These are phyloP conservation scores for Talaromyces wortmannii DNA, from an alignment of 495 filamentous ascomycete species.

Conservation along the genomic window DNA sequence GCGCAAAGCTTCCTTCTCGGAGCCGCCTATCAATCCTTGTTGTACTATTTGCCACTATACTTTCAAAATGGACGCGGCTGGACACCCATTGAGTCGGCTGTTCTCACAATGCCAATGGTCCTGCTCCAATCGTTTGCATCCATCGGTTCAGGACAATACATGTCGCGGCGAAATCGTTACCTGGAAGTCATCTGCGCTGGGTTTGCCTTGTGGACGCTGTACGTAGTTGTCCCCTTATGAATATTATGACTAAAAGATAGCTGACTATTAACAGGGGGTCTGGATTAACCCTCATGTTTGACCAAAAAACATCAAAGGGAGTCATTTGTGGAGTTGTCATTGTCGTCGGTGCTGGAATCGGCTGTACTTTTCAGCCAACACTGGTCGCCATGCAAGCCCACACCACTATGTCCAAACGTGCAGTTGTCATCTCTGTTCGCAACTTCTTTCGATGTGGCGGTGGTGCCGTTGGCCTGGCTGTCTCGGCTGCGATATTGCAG, in stretches of 20 bases:
- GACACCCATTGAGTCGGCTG: slow-evolving; percentile 41
- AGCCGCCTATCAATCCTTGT: slow-evolving; percentile 49
- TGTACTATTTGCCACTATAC: slow-evolving; percentile 46
- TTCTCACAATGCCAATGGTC: slow-evolving; percentile 47
- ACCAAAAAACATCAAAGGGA: slow-evolving; percentile 35
- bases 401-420: slow-evolving; percentile 48
- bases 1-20: slow-evolving; percentile 56
- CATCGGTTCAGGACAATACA: slow-evolving; percentile 48
- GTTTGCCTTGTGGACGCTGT: slow-evolving; percentile 46
- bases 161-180: slow-evolving; percentile 48
- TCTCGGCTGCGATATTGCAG: slow-evolving; percentile 52
- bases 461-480: slow-evolving; percentile 51
- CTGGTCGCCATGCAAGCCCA: slow-evolving; percentile 60
- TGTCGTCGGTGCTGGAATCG: slow-evolving; percentile 48
- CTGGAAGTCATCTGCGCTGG: slow-evolving; percentile 52
- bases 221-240: slow-evolving; percentile 10
- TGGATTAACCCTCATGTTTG: slow-evolving; percentile 46
- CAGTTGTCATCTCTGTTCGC: slow-evolving; percentile 53
- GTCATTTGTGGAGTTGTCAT: slow-evolving; percentile 46
- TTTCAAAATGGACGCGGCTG: slow-evolving; percentile 48
- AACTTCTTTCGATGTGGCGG: slow-evolving; percentile 60
- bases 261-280: slow-evolving; percentile 26
- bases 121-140: slow-evolving; percentile 43
- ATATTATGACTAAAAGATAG: background rate
- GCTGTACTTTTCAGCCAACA: slow-evolving; percentile 53